These are phyloP conservation scores for Guyanaporus albipodus DNA, from an alignment of 768 basidiomycete genomes.

Conservation along the genomic window DNA sequence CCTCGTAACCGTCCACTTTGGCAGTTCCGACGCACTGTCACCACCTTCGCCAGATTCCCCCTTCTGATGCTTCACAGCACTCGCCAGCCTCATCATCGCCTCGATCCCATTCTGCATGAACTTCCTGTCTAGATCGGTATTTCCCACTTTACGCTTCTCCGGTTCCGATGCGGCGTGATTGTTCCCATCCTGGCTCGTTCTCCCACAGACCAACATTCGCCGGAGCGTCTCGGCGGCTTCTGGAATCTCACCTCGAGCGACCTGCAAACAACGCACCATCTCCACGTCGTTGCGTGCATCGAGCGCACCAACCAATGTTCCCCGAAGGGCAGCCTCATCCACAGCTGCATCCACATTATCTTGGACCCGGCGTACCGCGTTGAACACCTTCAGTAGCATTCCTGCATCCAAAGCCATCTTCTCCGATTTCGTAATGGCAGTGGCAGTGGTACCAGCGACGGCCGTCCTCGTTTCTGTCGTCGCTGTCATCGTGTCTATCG, in stretches of 20 bases:
- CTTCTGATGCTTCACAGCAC: slow-evolving; percentile 3
- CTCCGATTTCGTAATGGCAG: neutral
- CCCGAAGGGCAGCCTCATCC: slow-evolving; percentile 22
- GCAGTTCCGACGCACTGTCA: slow-evolving; percentile 34
- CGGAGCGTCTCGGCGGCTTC: slow-evolving; percentile 24
- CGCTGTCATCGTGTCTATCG: neutral
- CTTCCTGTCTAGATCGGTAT: slow-evolving; percentile 43
- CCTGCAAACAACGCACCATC: slow-evolving; percentile 23
- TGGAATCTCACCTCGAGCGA: slow-evolving; percentile 19
- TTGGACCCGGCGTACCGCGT: slow-evolving; percentile 20
- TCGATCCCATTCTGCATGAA: slow-evolving; percentile 74
- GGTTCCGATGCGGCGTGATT: neutral
- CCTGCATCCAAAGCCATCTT: neutral
- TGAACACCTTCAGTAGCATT: slow-evolving; percentile 5
- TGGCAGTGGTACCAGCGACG: no score
- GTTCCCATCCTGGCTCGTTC: neutral
- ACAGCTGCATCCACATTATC: slow-evolving; percentile 21
- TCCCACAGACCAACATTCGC: slow-evolving; percentile 8
- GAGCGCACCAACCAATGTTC: slow-evolving; percentile 15
- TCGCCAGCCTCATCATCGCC: slow-evolving; percentile 60
- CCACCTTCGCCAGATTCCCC: neutral
- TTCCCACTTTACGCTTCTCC: neutral
- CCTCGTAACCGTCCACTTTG: slow-evolving; percentile 77
- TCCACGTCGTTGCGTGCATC: slow-evolving; percentile 15
- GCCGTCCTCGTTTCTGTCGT: neutral